Base-by-base conservation (phyloP, 192 early-diverging fungal genomes). In the Piromyces sp. region DNA sequence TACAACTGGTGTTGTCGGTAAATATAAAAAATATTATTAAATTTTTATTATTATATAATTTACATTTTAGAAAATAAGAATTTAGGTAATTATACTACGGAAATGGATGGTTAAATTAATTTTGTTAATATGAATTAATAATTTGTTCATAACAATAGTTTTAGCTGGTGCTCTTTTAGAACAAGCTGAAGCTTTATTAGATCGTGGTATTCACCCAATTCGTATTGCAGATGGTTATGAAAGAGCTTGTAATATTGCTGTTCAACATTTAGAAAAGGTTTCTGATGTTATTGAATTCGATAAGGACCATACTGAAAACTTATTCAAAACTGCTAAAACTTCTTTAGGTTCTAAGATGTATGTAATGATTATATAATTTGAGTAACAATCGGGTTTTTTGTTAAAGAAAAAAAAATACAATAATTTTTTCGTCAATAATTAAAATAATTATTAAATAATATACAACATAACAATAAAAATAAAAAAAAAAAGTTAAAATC, bases 161-260 rank as follows among this genome's bases (percentile, higher is more conserved):
- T 92, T 99, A 80, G 98, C 98, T 80, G 98, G 98, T 19, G 94
- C 98, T 78, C 86, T 99, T 79, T 88, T 99, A 81, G 98, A 99
- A 88, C 96, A 99, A 87, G 94, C 95, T 37, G 97, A 98, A 87
- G 90, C 90, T 82, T 89, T 99, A 80, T 88, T 99, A 84, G 95
- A 98, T 84, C 92, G 94, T 83, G 97, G 97, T 37, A 95, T 99
- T 84, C 98, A 99, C 85, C 98, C 98, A 79, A 98, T 99, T 85
- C 95, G 97, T 84, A 96, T 99, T 84, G 92, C 98, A 30, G 98
- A 99, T 83, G 98, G 98, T 22, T 99, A 96, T 87, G 97, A 99
- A 86, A 90, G 92, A 81, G 98, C 98, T 17, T 99, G 98, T 88
- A 90, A 93, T 37, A 90, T 97, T 38, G 97, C 98, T 37, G 96